A percentile compares a stretch with the other conserved stretches of the same genome.
phyloP scores from a whole-genome alignment of 495 filamentous ascomycete genomes.

The Podospora conica region DNA sequence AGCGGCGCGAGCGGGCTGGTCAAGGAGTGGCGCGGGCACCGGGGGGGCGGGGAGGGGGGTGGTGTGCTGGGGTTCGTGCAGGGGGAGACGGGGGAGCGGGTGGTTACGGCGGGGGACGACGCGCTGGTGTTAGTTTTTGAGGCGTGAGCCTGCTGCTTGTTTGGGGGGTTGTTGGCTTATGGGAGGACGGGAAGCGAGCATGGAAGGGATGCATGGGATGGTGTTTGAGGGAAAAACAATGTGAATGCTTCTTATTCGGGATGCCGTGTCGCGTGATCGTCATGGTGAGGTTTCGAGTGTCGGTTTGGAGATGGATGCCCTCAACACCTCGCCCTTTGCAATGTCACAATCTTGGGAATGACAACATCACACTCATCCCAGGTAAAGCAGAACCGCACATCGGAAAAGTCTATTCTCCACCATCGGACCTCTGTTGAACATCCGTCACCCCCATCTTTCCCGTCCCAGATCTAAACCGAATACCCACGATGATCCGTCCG shows the following conservation, averaged over 20 bases:
- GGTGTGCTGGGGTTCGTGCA: constrained; percentile 89
- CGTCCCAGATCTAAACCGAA: neutral
- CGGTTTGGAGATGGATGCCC: neutral
- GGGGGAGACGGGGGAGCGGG: constrained; percentile 55
- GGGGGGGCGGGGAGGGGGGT: constrained; percentile 70
- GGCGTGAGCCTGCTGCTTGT: constrained; percentile 25
- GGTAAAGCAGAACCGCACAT: neutral
- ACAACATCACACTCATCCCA: neutral
- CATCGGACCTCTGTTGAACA: neutral
- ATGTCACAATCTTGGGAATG: too few species aligned
- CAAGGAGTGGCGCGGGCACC: constrained; percentile 77
- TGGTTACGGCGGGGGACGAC: constrained; percentile 89
- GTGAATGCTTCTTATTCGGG: neutral
- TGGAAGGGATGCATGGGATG: neutral
- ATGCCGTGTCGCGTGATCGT: neutral
- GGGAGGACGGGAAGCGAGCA: neutral
- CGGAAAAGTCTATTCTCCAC: neutral
- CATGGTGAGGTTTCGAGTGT: too few species aligned
- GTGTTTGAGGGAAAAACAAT: neutral
- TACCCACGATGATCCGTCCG: neutral
- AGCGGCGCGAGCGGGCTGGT: constrained; percentile 54
- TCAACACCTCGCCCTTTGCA: neutral
- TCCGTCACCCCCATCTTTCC: neutral
- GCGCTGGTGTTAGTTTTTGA: constrained; percentile 66
- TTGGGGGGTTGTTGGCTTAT: neutral